Conservation (phyloP, 352 stramenopile genomes). For the Globisporangium carolinianum region DNA sequence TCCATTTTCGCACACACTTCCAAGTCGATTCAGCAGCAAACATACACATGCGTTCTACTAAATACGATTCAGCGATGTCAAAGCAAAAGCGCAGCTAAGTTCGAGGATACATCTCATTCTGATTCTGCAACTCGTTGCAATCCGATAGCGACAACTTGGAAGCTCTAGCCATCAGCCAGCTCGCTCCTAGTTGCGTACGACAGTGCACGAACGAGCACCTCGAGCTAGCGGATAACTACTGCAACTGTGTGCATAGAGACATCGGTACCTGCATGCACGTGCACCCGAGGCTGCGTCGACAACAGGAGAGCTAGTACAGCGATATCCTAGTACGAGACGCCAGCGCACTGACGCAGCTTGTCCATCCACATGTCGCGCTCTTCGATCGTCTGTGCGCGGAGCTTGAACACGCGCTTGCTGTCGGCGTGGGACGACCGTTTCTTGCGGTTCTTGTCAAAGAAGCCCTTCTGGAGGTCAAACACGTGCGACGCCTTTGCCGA, state of each 20-base stretch:
- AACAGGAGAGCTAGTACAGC: no score
- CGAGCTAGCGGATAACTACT: neutral
- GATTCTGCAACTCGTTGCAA: no score
- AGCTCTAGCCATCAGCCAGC: no score
- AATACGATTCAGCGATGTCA: no score
- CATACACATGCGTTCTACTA: no score
- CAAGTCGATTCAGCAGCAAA: no score
- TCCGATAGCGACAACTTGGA: no score
- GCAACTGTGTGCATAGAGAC: neutral
- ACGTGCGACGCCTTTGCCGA: conserved; percentile 50
- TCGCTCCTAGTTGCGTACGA: no score
- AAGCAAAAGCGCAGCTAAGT: no score
- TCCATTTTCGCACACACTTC: neutral
- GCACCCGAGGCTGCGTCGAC: no score
- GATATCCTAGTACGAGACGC: conserved; percentile 20
- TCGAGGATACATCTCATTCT: no score
- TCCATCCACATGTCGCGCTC: conserved; percentile 80
- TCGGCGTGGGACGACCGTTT: conserved; percentile 66
- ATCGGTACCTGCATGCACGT: neutral
- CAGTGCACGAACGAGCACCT: no score
- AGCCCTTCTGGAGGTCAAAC: conserved; percentile 61
- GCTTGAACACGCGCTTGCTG: conserved; percentile 71
- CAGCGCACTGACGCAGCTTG: conserved; percentile 52
- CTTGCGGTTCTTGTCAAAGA: conserved; percentile 80
- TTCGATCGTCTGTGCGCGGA: conserved; percentile 78